Percentiles rank a stretch among this genome's conserved stretches.
These are phyloP conservation scores for Piper longum DNA, from an alignment of 164 flowering plant genomes.

Conservation along the genomic window DNA sequence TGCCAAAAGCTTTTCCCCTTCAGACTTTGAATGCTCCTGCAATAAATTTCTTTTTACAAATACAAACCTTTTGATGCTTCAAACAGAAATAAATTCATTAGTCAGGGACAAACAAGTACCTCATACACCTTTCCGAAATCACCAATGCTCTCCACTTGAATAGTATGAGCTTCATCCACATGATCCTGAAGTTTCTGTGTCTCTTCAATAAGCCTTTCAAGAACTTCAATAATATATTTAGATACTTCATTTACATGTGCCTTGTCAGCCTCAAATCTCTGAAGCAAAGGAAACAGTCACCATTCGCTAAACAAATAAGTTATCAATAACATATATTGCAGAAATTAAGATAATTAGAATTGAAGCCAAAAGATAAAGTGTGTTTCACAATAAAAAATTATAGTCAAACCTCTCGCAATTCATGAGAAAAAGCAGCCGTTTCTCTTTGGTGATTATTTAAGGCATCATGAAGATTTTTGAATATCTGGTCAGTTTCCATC, in stretches of 20 bases:
- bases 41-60: not conserved
- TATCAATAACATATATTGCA: not conserved
- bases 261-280: slow-evolving; percentile 49
- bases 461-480: slow-evolving; percentile 54
- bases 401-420: slow-evolving; percentile 65
- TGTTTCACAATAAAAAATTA: not conserved
- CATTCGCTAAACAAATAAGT: not conserved
- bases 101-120: slow-evolving; percentile 4
- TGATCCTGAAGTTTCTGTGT: slow-evolving; percentile 34
- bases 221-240: slow-evolving; percentile 30
- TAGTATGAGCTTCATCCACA: slow-evolving; percentile 29
- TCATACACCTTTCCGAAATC: slow-evolving; percentile 68
- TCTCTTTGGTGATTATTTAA: slow-evolving; percentile 72
- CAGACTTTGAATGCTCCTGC: slow-evolving; percentile 75
- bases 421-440: slow-evolving; percentile 66
- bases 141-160: slow-evolving; percentile 40
- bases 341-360: too few relatives aligned
- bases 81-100: too few relatives aligned
- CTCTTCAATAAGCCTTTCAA: slow-evolving; percentile 49
- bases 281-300: slow-evolving; percentile 2
- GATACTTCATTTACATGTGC: slow-evolving; percentile 47
- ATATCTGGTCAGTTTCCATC: slow-evolving; percentile 39
- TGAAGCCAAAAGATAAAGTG: not conserved
- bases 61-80: not conserved
- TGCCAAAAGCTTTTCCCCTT: slow-evolving; percentile 69